Evolutionary conservation across 768 basidiomycete species (phyloP).

Genomic region (Boletus sensibilis): DNA sequence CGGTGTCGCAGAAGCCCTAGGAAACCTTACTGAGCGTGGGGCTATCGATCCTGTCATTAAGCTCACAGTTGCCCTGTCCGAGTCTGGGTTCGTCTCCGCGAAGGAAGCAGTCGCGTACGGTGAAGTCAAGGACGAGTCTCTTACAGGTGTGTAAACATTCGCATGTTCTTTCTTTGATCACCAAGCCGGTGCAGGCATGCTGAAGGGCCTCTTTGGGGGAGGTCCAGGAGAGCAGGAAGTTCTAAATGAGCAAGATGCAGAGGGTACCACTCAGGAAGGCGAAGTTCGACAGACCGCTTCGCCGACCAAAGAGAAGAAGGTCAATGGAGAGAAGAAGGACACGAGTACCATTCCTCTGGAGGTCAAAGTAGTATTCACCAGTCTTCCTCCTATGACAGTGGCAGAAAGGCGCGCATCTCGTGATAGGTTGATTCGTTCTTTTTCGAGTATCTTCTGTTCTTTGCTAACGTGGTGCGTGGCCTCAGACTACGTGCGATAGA

Average conservation of each 20-base stretch:
- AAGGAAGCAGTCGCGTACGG: slow-evolving; percentile 77
- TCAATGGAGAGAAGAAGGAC: slow-evolving; percentile 38
- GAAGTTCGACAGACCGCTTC: slow-evolving; percentile 32
- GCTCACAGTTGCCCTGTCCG: slow-evolving; percentile 77
- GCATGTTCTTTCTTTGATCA: slow-evolving; percentile 5
- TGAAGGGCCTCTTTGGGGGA: slow-evolving; percentile 85
- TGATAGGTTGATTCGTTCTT: slow-evolving; percentile 52
- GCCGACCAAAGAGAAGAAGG: slow-evolving; percentile 37
- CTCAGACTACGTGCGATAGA: slow-evolving; percentile 78
- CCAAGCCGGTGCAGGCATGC: slow-evolving; percentile 52
- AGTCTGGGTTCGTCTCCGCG: slow-evolving; percentile 83
- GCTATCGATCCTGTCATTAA: slow-evolving; percentile 83
- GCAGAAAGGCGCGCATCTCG: slow-evolving; percentile 74
- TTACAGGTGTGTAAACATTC: slow-evolving; percentile 52
- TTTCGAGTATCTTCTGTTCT: background rate
- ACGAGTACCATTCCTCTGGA: slow-evolving; percentile 65
- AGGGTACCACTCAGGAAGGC: slow-evolving; percentile 25
- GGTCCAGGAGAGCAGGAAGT: slow-evolving; percentile 40
- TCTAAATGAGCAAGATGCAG: slow-evolving; percentile 29
- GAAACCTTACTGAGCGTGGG: slow-evolving; percentile 80
- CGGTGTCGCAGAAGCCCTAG: slow-evolving; percentile 73
- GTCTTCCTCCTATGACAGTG: slow-evolving; percentile 69
- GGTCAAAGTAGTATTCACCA: slow-evolving; percentile 60
- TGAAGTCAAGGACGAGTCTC: slow-evolving; percentile 77
- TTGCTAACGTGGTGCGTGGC: slow-evolving; percentile 5